phyloP scores from a whole-genome alignment of 306 rosid genomes.

The Mimosa pudica region DNA sequence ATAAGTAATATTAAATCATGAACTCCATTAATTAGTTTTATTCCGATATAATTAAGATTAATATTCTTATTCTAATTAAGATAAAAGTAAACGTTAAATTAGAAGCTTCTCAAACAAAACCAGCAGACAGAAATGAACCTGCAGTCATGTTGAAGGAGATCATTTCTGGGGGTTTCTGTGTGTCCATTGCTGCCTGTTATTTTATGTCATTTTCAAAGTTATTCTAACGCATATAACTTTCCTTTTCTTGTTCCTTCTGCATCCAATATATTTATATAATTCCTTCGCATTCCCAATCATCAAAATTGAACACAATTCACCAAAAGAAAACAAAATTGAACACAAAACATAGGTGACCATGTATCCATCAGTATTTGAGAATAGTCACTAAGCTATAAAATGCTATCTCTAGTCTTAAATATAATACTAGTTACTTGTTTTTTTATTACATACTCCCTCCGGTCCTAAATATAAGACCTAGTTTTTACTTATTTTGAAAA shows the following conservation, averaged over 20 bases:
- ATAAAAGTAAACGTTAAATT: background rate
- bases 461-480: no score
- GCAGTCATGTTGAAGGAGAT: constrained; percentile 59
- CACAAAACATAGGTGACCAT: no score
- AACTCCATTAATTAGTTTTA: background rate
- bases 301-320: no score
- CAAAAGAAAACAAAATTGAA: no score
- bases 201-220: background rate
- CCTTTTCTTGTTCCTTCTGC: background rate
- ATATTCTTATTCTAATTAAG: background rate
- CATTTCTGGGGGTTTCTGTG: constrained; percentile 60
- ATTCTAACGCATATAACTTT: background rate
- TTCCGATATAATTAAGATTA: background rate
- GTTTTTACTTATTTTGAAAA: no score
- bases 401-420: no score
- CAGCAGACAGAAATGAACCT: constrained; percentile 38
- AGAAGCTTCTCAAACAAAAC: background rate
- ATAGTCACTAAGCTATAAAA: no score
- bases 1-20: background rate
- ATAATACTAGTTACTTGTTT: no score
- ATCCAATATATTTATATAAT: background rate
- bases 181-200: constrained; percentile 56
- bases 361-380: no score
- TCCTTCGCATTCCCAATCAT: no score
- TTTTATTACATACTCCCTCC: no score